phyloP scores from a whole-genome alignment of 2,329 filamentous ascomycete species.

The Pseudogymnoascus sp. region DNA sequence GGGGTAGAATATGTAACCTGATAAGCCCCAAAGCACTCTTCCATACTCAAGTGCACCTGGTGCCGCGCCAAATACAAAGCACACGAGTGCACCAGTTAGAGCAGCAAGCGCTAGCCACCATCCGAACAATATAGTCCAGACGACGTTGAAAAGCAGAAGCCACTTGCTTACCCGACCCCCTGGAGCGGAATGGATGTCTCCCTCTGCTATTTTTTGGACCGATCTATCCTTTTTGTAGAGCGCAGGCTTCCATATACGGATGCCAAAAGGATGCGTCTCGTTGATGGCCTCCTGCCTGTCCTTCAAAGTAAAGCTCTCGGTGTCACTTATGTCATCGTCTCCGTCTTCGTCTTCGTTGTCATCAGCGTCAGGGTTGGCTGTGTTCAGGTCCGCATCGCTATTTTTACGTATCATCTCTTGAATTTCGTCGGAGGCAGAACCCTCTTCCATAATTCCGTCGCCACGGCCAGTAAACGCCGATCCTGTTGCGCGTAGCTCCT shows the following conservation, averaged over 20 bases:
- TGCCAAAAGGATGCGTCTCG: conserved; percentile 96
- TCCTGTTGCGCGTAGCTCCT: conserved; percentile 29
- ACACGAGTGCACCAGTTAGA: conserved; percentile 64
- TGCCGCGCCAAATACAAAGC: conserved; percentile 69
- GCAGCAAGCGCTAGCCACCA: conserved; percentile 88
- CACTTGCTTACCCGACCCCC: conserved; percentile 78
- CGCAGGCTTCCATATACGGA: conserved; percentile 97
- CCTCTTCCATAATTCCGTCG: conserved; percentile 8
- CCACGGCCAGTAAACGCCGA: conserved; percentile 17
- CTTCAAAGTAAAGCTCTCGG: conserved; percentile 95
- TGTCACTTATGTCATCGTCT: conserved; percentile 71
- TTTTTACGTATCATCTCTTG: conserved; percentile 14
- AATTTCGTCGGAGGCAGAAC: conserved; percentile 16
- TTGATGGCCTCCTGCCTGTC: conserved; percentile 98
- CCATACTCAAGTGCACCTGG: conserved; percentile 82
- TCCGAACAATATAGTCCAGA: conserved; percentile 88
- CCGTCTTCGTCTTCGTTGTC: conserved; percentile 52
- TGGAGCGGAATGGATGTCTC: conserved; percentile 91
- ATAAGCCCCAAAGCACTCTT: conserved; percentile 71
- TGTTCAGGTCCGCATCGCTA: conserved; percentile 16
- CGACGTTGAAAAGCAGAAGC: conserved; percentile 77
- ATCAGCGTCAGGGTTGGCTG: conserved; percentile 30
- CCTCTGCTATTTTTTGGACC: conserved; percentile 91
- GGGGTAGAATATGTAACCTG: conserved; percentile 85
- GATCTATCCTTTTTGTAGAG: conserved; percentile 96